Percentiles rank a stretch among this genome's conserved stretches.
Evolutionary conservation across 2,329 filamentous ascomycete genomes (phyloP).

Genomic region (Monosporascus sp.): DNA sequence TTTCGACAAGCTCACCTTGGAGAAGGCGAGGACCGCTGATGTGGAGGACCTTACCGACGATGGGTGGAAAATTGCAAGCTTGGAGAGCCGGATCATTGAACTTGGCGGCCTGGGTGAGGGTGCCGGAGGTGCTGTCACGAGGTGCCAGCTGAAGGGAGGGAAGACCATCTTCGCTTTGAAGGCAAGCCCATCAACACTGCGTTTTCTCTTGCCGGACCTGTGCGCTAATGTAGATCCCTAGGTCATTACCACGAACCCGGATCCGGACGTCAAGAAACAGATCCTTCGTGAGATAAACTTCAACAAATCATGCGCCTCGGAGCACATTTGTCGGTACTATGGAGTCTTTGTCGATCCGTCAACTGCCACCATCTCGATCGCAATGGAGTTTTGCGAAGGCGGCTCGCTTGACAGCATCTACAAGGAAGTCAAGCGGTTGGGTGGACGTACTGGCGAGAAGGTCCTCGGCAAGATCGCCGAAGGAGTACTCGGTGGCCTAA

Average conservation of each 20-base stretch:
- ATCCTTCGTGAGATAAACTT: conserved; percentile 94
- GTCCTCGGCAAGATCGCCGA: conserved; percentile 95
- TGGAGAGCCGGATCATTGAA: conserved; percentile 82
- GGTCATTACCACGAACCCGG: conserved; percentile 97
- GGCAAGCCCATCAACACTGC: conserved; percentile 44
- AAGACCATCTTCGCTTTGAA: conserved; percentile 96
- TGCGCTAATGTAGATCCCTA: conserved; percentile 31
- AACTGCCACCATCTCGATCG: conserved; percentile 95
- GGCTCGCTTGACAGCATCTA: conserved; percentile 96
- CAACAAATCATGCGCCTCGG: conserved; percentile 94
- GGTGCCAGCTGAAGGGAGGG: conserved; percentile 80
- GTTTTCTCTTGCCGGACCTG: conserved; percentile 4
- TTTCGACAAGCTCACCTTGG: conserved; percentile 74
- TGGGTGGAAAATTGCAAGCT: conserved; percentile 88
- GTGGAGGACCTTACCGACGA: conserved; percentile 94
- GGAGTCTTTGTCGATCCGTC: conserved; percentile 93
- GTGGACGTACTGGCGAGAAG: conserved; percentile 92
- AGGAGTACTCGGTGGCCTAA: conserved; percentile 86
- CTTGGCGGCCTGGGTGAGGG: conserved; percentile 88
- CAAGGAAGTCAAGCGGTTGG: conserved; percentile 91
- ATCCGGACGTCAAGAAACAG: conserved; percentile 97
- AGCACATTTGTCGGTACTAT: conserved; percentile 96
- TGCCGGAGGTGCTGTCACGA: conserved; percentile 90
- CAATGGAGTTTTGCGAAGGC: conserved; percentile 98
- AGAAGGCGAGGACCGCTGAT: conserved; percentile 78